phyloP scores from a whole-genome alignment of 2,329 filamentous ascomycete genomes.

The Penicillium psychrosexuale region DNA sequence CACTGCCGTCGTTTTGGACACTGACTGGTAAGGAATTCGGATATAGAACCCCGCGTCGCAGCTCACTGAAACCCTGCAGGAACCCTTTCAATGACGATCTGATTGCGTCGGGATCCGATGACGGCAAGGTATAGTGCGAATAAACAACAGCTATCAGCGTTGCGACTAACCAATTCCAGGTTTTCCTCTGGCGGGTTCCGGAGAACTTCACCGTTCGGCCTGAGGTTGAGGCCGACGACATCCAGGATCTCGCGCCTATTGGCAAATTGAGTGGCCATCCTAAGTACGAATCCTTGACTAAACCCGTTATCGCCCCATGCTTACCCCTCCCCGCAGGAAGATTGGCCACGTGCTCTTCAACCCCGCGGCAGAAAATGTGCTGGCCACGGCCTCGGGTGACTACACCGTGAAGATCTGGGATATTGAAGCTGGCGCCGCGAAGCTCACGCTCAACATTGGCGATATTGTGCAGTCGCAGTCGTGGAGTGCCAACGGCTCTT shows the following conservation, averaged over 20 bases:
- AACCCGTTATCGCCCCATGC: slow-evolving; percentile 12
- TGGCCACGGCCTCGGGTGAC: slow-evolving; percentile 92
- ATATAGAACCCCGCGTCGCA: not conserved
- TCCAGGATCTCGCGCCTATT: slow-evolving; percentile 74
- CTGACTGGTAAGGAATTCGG: slow-evolving; percentile 74
- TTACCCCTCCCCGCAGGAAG: slow-evolving; percentile 60
- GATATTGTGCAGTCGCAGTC: slow-evolving; percentile 95
- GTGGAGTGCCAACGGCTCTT: slow-evolving; percentile 85
- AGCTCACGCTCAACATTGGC: slow-evolving; percentile 74
- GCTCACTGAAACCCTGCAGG: slow-evolving; percentile 49
- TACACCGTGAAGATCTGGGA: slow-evolving; percentile 97
- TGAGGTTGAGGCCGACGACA: slow-evolving; percentile 71
- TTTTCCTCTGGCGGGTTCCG: slow-evolving; percentile 95
- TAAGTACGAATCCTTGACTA: slow-evolving; percentile 54
- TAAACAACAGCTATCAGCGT: slow-evolving; percentile 11
- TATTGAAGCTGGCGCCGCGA: slow-evolving; percentile 70
- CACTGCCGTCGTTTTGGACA: slow-evolving; percentile 92
- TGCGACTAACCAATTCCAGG: slow-evolving; percentile 38
- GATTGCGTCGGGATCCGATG: slow-evolving; percentile 90
- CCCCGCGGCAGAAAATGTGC: slow-evolving; percentile 88
- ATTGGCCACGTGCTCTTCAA: slow-evolving; percentile 98
- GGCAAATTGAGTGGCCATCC: slow-evolving; percentile 83
- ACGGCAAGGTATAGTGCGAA: slow-evolving; percentile 66
- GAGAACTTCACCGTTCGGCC: slow-evolving; percentile 79
- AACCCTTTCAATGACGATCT: slow-evolving; percentile 94